These are phyloP conservation scores for Septoria linicola DNA, from an alignment of 2,329 filamentous ascomycete genomes.

Conservation along the genomic window DNA sequence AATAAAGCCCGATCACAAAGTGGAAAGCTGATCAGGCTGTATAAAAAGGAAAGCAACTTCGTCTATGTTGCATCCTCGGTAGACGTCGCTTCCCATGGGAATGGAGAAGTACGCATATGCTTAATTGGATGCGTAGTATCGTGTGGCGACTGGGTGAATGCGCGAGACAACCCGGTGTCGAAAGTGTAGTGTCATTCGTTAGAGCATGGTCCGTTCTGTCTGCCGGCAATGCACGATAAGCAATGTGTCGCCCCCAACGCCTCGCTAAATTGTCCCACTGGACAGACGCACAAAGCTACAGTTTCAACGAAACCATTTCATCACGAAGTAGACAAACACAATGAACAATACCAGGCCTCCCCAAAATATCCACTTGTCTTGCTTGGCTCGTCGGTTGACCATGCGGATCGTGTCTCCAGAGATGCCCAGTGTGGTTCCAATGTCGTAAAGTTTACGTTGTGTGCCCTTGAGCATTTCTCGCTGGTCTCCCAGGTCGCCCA, in stretches of 20 bases:
- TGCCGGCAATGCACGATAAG: background rate
- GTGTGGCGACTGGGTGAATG: background rate
- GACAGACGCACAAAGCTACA: background rate
- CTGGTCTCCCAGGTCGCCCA: constrained; percentile 85
- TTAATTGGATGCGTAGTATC: constrained; percentile 17
- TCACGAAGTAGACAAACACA: constrained; percentile 83
- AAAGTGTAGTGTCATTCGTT: constrained; percentile 7
- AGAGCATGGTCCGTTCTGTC: constrained; percentile 4
- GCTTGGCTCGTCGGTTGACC: constrained; percentile 85
- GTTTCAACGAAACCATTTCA: constrained; percentile 74
- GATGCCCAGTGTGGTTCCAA: constrained; percentile 89
- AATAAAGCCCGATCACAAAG: no score
- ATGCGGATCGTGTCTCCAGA: constrained; percentile 96
- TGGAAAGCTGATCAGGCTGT: background rate
- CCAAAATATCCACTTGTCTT: constrained; percentile 99
- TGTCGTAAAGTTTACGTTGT: constrained; percentile 84
- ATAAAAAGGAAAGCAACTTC: constrained; percentile 15
- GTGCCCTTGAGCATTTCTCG: constrained; percentile 93
- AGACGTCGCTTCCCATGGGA: constrained; percentile 18
- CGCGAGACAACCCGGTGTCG: background rate
- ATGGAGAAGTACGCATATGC: constrained; percentile 21
- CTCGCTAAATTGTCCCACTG: constrained; percentile 14
- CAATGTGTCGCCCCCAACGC: constrained; percentile 12
- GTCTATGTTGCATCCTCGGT: constrained; percentile 18
- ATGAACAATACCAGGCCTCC: constrained; percentile 84